phyloP scores from a whole-genome alignment of 2,329 filamentous ascomycete genomes.

The Fusarium chuoi region DNA sequence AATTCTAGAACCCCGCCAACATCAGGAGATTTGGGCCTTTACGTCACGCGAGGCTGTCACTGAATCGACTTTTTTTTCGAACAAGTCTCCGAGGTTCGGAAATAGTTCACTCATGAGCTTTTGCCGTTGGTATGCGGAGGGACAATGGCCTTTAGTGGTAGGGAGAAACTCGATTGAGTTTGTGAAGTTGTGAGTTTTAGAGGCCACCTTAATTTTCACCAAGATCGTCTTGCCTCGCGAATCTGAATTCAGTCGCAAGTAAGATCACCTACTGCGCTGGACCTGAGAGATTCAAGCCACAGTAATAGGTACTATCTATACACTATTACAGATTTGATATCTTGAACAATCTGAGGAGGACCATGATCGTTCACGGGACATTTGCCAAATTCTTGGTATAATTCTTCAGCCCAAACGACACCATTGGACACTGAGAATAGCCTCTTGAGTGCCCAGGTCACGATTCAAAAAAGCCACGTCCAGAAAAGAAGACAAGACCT shows the following conservation, averaged over 20 bases:
- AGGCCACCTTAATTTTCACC: background rate
- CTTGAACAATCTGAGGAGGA: background rate
- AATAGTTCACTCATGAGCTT: background rate
- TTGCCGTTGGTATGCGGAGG: too few species aligned
- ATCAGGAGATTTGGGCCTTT: constrained; percentile 11
- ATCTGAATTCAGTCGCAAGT: background rate
- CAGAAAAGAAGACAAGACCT: background rate
- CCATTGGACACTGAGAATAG: background rate
- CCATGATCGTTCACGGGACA: rapidly evolving
- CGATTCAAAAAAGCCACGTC: background rate
- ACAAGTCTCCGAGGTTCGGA: background rate
- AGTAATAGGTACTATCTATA: background rate
- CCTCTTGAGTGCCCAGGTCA: background rate
- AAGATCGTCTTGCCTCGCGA: background rate
- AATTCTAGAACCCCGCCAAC: constrained; percentile 1
- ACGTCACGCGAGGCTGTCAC: constrained; percentile 11
- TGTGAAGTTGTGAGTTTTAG: background rate
- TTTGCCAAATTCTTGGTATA: background rate
- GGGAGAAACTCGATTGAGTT: background rate
- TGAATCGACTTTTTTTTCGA: background rate
- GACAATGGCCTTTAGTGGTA: background rate
- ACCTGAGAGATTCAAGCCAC: background rate
- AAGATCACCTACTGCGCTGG: background rate
- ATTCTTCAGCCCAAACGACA: background rate
- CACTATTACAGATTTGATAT: background rate